Evolutionary conservation across 129 eudicot genomes (phyloP), one percentile per base, ranked within the genome.

Genomic region (Centrapalus pauciflorus): DNA sequence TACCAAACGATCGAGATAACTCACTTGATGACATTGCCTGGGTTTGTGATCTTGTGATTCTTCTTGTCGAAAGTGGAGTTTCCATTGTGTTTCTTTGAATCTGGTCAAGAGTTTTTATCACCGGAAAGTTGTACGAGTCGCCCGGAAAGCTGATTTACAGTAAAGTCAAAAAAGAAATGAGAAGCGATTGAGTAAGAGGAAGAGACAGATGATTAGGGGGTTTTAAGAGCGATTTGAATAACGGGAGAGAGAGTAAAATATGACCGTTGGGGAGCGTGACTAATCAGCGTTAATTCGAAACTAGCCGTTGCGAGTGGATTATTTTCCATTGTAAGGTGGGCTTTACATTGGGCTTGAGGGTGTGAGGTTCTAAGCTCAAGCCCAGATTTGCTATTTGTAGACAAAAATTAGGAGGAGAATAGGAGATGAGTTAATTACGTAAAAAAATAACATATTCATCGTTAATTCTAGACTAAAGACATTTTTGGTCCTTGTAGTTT

Each of bases 31-130:
- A 76, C 14, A 45, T 50, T 28, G 80, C 67, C 64, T 13, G 2
- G 32, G 88, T 78, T 69, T 89, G 96, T 32, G 96, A 89, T 83
- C 95, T 83, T 57, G 96, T 89, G 34, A 89, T 66, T 54, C 95
- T 86, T 81, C 95, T 81, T 26, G 88, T 81, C 52, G 96, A 89
- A 41, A 86, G 58, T 65, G 96, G 96, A 51, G 96, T 89, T 55
- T 89, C 95, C 96, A 89, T 89, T 71, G 21, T 6, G 64, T 4
- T 55, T 37, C 12, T 55, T 69, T 55, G 4, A 38, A 54, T 4
- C 67, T 13, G 25, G 11, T 54, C 26, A 28, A 37, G 29, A 73
- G 43, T 2, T 4, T 16, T 4, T 16, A 23, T 50, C 52, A 40
- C 56, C 58, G 32, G 64, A 33, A 55, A 57, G 2, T 56, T 28